A percentile compares a stretch with the other conserved stretches of the same genome.
Evolutionary conservation across 169 alveolate species (phyloP).

Genomic region (Plasmodium vinckei): DNA sequence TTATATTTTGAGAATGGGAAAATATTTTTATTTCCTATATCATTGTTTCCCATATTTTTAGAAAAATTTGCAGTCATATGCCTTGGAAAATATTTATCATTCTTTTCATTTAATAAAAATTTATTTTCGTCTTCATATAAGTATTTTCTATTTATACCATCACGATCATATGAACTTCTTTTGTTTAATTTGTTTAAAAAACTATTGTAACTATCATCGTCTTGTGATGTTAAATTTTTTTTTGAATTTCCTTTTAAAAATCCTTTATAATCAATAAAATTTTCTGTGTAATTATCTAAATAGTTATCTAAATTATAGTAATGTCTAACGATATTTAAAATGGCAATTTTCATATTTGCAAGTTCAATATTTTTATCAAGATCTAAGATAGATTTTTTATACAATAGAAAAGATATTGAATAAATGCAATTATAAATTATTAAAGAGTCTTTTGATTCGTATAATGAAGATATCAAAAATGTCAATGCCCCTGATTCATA

Average conservation of each 20-base stretch:
- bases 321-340: slow-evolving; percentile 75
- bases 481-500: slow-evolving; percentile 78
- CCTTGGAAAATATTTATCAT: slow-evolving; percentile 72
- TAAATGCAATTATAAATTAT: slow-evolving; percentile 75
- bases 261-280: slow-evolving; percentile 76
- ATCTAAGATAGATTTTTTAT: slow-evolving; percentile 76
- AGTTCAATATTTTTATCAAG: slow-evolving; percentile 74
- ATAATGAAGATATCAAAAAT: slow-evolving; percentile 72
- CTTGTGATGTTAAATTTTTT: slow-evolving; percentile 57
- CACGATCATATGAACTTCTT: slow-evolving; percentile 62
- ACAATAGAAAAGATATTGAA: slow-evolving; percentile 72
- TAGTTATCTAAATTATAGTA: slow-evolving; percentile 76
- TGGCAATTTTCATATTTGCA: slow-evolving; percentile 77
- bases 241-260: slow-evolving; percentile 73
- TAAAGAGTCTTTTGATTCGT: slow-evolving; percentile 76
- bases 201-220: slow-evolving; percentile 62
- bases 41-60: slow-evolving; percentile 34
- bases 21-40: slow-evolving; percentile 45
- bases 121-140: slow-evolving; percentile 71
- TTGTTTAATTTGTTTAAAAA: slow-evolving; percentile 41
- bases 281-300: slow-evolving; percentile 75
- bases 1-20: slow-evolving; percentile 58
- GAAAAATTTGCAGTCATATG: slow-evolving; percentile 58
- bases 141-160: slow-evolving; percentile 68
- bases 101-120: slow-evolving; percentile 49